Evolutionary conservation across 2,329 filamentous ascomycete species (phyloP), one percentile per base, ranked within the genome.

Genomic region (Pseudomassariella vexata): DNA sequence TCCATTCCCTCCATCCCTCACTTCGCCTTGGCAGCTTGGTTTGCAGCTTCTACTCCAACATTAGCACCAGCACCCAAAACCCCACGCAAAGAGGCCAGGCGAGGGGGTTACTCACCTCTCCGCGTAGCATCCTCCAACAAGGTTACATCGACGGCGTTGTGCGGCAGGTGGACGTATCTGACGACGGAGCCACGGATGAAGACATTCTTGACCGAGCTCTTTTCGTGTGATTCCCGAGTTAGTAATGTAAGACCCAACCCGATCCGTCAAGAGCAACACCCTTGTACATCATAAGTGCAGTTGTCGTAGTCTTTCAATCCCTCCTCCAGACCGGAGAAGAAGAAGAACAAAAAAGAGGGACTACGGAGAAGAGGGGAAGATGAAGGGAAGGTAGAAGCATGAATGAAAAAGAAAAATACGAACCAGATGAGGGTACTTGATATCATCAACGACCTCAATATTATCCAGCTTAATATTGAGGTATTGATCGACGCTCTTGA

Each of bases 401-500:
- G 12, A 10, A n/a, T n/a, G n/a, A 19, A 15, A 32, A 9, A 18
- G 16, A 19, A 14, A 4, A 6, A 16, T 6, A 54, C 68, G 32
- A 52, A 90, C 85, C 60, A 98, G 64, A 62, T 98, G 92, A 30
- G 92, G 92, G 58, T 95, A 96, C 62, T 89, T 88, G 54, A 92
- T 67, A 65, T 96, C 87, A 46, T 98, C 89, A 17, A 95, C 75
- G 19, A 96, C 90, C 42, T 81, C 75, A 40, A 96, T 94, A 54
- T 95, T 87, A 55, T 98, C 92, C 30, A 98, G 78, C 70, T 96
- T 96, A 66, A 98, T 95, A 66, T 98, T 98, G 55, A 98, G 78
- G 65, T 94, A 98, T 68, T 96, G 92, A 59, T 98, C 92, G 46
- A 98, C 90, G 55, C 85, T 94, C 71, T 96, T 98, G 46, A 98